Conservation (phyloP, 768 basidiomycete genomes). For the Suillus paluster region DNA sequence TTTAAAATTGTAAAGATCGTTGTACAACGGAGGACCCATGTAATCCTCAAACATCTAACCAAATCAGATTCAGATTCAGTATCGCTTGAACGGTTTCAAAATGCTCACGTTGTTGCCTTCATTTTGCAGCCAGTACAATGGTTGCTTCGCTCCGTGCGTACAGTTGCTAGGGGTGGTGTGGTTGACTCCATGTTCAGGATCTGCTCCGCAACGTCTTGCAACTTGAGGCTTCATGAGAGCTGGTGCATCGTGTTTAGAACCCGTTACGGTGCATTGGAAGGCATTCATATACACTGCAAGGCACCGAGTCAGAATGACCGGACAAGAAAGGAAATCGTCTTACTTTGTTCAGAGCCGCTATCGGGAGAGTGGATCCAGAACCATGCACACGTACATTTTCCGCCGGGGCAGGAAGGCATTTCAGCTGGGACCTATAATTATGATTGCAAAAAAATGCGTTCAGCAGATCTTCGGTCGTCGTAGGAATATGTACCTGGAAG, state of each 20-base stretch:
- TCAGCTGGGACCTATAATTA: slow-evolving; percentile 45
- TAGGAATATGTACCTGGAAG: slow-evolving; percentile 46
- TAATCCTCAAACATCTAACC: slow-evolving; percentile 36
- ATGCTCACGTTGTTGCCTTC: slow-evolving; percentile 44
- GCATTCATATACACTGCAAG: slow-evolving; percentile 41
- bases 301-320: background rate
- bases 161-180: slow-evolving; percentile 39
- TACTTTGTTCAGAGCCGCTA: slow-evolving; percentile 42
- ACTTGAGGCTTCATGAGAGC: slow-evolving; percentile 38
- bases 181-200: slow-evolving; percentile 24
- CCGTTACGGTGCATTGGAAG: slow-evolving; percentile 45
- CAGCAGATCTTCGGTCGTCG: slow-evolving; percentile 31
- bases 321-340: slow-evolving; percentile 11
- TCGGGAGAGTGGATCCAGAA: slow-evolving; percentile 44
- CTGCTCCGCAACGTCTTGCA: slow-evolving; percentile 41
- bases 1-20: slow-evolving; percentile 41
- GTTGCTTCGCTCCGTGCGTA: slow-evolving; percentile 42
- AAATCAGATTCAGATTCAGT: background rate
- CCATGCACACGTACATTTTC: slow-evolving; percentile 49
- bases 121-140: slow-evolving; percentile 45
- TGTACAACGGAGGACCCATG: slow-evolving; percentile 40
- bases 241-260: slow-evolving; percentile 27
- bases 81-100: background rate
- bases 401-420: slow-evolving; percentile 48
- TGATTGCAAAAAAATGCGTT: slow-evolving; percentile 40